Evolutionary conservation across 2,329 filamentous ascomycete species (phyloP).

Genomic region (Colletotrichum scovillei): DNA sequence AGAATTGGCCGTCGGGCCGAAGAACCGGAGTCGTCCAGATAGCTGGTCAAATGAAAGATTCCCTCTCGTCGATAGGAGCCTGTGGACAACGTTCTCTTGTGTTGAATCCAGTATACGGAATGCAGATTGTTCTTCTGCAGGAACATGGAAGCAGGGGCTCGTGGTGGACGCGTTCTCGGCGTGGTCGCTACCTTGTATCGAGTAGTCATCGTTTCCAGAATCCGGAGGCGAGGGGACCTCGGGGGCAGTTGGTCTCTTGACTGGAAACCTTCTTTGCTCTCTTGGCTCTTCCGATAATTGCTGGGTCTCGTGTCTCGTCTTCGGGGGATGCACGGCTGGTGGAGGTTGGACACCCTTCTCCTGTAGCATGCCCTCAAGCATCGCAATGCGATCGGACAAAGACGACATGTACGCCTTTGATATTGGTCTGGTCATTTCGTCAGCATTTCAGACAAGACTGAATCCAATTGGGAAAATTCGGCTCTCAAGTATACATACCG

Average conservation of each 20-base stretch:
- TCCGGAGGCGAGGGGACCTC: slow-evolving; percentile 46
- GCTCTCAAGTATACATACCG: slow-evolving; percentile 49
- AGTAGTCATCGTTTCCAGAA: slow-evolving; percentile 47
- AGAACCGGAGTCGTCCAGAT: slow-evolving; percentile 62
- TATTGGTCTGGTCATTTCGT: slow-evolving; percentile 56
- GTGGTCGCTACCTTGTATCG: slow-evolving; percentile 41
- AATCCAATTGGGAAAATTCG: background rate
- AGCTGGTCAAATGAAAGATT: slow-evolving; percentile 64
- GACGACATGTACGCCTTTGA: slow-evolving; percentile 70
- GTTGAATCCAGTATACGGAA: slow-evolving; percentile 52
- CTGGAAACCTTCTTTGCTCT: slow-evolving; percentile 27
- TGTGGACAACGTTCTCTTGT: slow-evolving; percentile 60
- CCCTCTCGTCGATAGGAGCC: slow-evolving; percentile 60
- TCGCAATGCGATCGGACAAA: slow-evolving; percentile 62
- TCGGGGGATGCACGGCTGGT: slow-evolving; percentile 64
- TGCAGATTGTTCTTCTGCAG: slow-evolving; percentile 45
- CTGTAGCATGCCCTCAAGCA: slow-evolving; percentile 63
- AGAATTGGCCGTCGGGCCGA: slow-evolving; percentile 64
- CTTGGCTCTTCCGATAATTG: slow-evolving; percentile 35
- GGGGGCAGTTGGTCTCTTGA: slow-evolving; percentile 33
- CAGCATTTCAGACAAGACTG: slow-evolving; percentile 20
- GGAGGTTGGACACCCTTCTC: slow-evolving; percentile 62
- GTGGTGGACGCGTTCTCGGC: slow-evolving; percentile 3
- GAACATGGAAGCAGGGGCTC: slow-evolving; percentile 38
- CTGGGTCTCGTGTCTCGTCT: slow-evolving; percentile 55